Percentiles rank a stretch among this genome's conserved stretches.
Conservation (phyloP, 2,329 filamentous ascomycete species). For the Hansfordia pulvinata region DNA sequence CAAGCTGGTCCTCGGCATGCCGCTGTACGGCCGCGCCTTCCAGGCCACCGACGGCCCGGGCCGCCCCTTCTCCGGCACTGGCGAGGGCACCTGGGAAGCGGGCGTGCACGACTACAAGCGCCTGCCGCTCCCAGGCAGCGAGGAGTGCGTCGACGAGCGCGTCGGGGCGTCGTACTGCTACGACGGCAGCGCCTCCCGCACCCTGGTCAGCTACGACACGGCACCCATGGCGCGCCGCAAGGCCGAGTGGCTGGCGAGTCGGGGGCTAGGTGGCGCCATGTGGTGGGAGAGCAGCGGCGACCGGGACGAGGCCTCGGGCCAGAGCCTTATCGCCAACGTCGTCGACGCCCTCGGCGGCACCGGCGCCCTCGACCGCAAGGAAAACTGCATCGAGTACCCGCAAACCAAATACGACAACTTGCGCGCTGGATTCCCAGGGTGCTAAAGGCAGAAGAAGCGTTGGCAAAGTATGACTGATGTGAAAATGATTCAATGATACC, state of each 20-base stretch:
- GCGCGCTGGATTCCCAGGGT: constrained; percentile 43
- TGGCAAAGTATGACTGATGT: too few relatives aligned
- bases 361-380: constrained; percentile 29
- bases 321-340: constrained; percentile 56
- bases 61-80: constrained; percentile 53
- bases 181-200: constrained; percentile 41
- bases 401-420: constrained; percentile 60
- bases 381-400: constrained; percentile 52
- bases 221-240: constrained; percentile 54
- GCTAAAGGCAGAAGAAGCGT: too few relatives aligned
- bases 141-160: constrained; percentile 49
- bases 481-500: too few relatives aligned
- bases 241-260: constrained; percentile 53
- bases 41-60: constrained; percentile 65
- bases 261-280: constrained; percentile 76
- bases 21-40: constrained; percentile 81
- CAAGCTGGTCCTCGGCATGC: constrained; percentile 86
- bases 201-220: constrained; percentile 72
- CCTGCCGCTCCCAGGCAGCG: constrained; percentile 54
- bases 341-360: constrained; percentile 44
- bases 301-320: constrained; percentile 34
- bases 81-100: constrained; percentile 70
- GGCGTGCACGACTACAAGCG: constrained; percentile 85
- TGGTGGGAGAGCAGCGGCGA: constrained; percentile 92
- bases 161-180: constrained; percentile 69